Evolutionary conservation across 257 asterid species (phyloP), one percentile per base, ranked within the genome.

Genomic region (Lithospermum erythrorhizon): DNA sequence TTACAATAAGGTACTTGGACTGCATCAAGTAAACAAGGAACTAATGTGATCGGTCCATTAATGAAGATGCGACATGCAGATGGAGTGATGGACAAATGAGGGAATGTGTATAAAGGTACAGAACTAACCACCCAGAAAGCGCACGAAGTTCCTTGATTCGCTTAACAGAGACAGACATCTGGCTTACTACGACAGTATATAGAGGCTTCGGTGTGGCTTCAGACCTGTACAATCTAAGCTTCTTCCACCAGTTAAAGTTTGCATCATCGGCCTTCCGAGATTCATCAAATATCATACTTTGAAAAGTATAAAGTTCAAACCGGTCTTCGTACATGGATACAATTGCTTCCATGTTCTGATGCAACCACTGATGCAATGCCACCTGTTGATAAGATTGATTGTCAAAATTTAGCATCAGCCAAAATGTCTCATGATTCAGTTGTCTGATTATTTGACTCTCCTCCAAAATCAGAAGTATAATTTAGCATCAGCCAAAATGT

Each of bases 251-350:
- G 59, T 70, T 81, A 66, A 73, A 65, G 20, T 71, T 77, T 65
- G 79, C 86, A 55, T 64, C 73, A 65, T 72, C 73, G 17, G 37
- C 62, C 54, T 74, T 65, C 52, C 70, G 67, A 45, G 80, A 62
- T 61, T 67, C 78, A 73, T 79, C 80, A 63, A 82, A 48, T 55
- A 70, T 61, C 64, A 71, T 81, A 52, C 78, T 74, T 64, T 80
- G 73, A 72, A 91, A 81, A 65, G 89, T 82, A 68, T 76, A 69
- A 62, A 91, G 81, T 62, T 86, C 96, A 75, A 91, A 91, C 71
- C 76, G 86, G 61, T 91, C 98, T 69, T 91, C 98, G 29, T 82
- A 91, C 98, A 91, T 91, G 19, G 93, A 91, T 57, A 78, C 94
- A 72, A 91, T 86, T 29, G 95, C 94, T 48, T 77, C 89, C 95